phyloP scores from a whole-genome alignment of 768 basidiomycete species.

The Stropharia rugosoannulata region DNA sequence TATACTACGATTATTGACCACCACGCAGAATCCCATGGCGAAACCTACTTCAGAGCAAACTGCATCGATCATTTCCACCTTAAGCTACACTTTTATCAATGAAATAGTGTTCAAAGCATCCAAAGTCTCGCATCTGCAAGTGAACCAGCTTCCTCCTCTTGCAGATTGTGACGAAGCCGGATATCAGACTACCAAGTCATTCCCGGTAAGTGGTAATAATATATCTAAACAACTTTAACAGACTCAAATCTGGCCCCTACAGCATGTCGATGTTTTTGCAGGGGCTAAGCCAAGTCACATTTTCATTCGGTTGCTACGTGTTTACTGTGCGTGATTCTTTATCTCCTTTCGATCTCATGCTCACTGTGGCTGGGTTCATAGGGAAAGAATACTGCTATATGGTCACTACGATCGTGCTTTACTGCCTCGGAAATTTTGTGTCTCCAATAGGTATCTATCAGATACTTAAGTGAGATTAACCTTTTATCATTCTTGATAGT shows the following conservation, averaged over 20 bases:
- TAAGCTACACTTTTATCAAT: conserved; percentile 53
- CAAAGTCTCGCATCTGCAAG: conserved; percentile 32
- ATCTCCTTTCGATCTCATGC: no score
- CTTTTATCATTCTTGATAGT: neutral
- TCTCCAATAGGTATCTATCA: conserved; percentile 42
- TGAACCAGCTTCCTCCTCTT: conserved; percentile 26
- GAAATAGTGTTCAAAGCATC: conserved; percentile 39
- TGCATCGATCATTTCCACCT: conserved; percentile 38
- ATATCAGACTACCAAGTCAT: conserved; percentile 15
- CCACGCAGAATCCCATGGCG: conserved; percentile 24
- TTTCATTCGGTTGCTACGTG: conserved; percentile 43
- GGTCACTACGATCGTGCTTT: conserved; percentile 23
- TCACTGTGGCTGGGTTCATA: neutral
- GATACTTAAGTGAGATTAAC: conserved; percentile 31
- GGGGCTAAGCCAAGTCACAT: conserved; percentile 39
- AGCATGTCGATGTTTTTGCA: conserved; percentile 40
- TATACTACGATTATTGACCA: neutral
- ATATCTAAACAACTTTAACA: conserved; percentile 16
- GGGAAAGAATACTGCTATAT: conserved; percentile 29
- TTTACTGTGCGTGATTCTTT: conserved; percentile 23
- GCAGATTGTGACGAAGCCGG: conserved; percentile 50
- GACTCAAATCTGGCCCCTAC: conserved; percentile 18
- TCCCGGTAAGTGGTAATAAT: conserved; percentile 10
- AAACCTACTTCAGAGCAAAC: conserved; percentile 45
- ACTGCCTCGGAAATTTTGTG: conserved; percentile 28